Percentiles rank a stretch among this genome's conserved stretches.
phyloP scores from a whole-genome alignment of 352 stramenopile species.

The Phytophthora meadii region DNA sequence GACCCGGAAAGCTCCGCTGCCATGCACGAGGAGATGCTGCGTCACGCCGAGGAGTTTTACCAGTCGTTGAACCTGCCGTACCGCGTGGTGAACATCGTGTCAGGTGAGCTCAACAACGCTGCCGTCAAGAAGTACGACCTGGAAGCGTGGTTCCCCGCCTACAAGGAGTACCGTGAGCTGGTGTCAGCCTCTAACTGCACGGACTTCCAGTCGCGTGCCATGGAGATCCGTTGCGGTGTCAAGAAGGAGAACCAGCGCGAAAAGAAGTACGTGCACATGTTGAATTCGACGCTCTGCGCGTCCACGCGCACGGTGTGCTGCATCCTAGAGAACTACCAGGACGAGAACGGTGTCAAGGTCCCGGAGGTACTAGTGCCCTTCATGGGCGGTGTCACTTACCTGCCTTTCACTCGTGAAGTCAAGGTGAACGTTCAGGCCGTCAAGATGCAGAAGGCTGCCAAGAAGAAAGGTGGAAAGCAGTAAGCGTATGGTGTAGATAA shows the following conservation, averaged over 20 bases:
- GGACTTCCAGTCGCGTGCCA: conserved; percentile 97
- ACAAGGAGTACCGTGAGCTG: conserved; percentile 99
- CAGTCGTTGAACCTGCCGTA: conserved; percentile 98
- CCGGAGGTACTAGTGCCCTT: conserved; percentile 98
- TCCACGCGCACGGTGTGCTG: conserved; percentile 99
- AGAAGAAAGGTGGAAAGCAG: conserved; percentile 91
- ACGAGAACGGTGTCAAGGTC: conserved; percentile 96
- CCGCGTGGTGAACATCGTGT: conserved; percentile 99
- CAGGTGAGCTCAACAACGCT: conserved; percentile 98
- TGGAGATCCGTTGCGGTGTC: conserved; percentile 97
- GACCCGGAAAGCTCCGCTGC: conserved; percentile 92
- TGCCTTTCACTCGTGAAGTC: conserved; percentile 97
- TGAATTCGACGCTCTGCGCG: conserved; percentile 99
- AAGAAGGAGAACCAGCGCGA: conserved; percentile 96
- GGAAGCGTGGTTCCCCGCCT: conserved; percentile 99
- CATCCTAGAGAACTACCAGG: conserved; percentile 99
- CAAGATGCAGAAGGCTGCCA: conserved; percentile 96
- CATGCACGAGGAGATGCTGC: conserved; percentile 95
- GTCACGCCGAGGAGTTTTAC: conserved; percentile 98
- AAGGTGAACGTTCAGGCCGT: conserved; percentile 91
- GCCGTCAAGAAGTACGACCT: conserved; percentile 99
- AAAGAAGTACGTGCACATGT: conserved; percentile 99
- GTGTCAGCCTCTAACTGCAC: conserved; percentile 99
- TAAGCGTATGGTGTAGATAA: conserved; percentile 43
- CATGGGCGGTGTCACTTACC: conserved; percentile 98